Evolutionary conservation across 169 alveolate species (phyloP), one percentile per base, ranked within the genome.

Genomic region (Plasmodium knowlesi): DNA sequence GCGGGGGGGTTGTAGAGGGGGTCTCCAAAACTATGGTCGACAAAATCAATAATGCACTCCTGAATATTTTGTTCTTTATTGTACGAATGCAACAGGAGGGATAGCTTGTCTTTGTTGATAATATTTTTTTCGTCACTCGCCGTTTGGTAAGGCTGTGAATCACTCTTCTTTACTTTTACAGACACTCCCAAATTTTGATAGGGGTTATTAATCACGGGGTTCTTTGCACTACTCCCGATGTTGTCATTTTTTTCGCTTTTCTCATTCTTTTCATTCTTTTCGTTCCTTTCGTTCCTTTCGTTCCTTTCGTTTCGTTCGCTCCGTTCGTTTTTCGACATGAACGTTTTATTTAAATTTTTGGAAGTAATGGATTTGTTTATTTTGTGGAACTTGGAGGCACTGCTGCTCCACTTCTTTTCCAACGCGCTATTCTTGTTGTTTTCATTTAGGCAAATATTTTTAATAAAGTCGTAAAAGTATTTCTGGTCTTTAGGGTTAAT

Each of bases 401-500:
- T 30, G 32, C 50, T 25, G 50, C 43, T 89, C 54, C 82, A 28
- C 19, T 80, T 67, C 39, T 80, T 89, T 3, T 89, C 90, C 30
- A 28, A 61, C 28, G 70, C 12, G 53, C 53, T 67, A 28, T 41
- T 79, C 37, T 79, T 89, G 72, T 32, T 61, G 34, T 28, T 61
- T 22, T 67, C 82, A 89, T 67, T 78, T 22, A 79, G 19, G 50
- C 80, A 43, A 41, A 89, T 2, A 4, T 78, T 89, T 78, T 89
- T 89, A 61, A 89, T 39, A 78, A 89, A 89, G 46, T 79, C 73
- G 25, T 89, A 89, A 79, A 89, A 89, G 32, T 89, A 89, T 89
- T 89, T 89, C 82, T 89, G 90, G 82, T 89, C 67, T 71, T 89
- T 78, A 2, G 94, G 94, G 43, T 89, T 61, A 14, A 89, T 89